Base-by-base conservation (phyloP, 139 green algal genomes). In the Chlorella vulgaris region DNA sequence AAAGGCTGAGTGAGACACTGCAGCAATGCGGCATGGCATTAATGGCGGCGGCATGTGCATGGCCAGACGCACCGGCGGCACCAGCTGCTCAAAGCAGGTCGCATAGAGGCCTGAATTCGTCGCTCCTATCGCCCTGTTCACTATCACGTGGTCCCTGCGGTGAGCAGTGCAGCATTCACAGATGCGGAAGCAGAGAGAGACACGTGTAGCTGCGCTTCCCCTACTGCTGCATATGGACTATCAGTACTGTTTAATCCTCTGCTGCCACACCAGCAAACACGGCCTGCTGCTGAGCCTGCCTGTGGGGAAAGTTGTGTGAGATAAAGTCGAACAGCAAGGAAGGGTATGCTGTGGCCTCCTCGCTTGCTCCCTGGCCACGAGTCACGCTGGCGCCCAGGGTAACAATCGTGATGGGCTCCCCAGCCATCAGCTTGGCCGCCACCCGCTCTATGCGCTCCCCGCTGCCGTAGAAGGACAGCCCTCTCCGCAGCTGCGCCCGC, bases 31-130 rank as follows among this genome's bases (percentile, higher is more conserved):
- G 4, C 21, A 7, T 6, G 7, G 3, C 31, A 50, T 28, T 3
- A 29, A 26, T 35, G 29, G 8, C 31, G 6, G 38, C 33, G n/a
- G n/a, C n/a, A n/a, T n/a, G n/a, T n/a, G n/a, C n/a, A n/a, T n/a
- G n/a, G n/a, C n/a, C n/a, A n/a, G n/a, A 31, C 66, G 38, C 66
- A 77, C 70, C 70, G 70, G 47, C 31, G 70, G 70, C 26, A 77
- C 21, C n/a, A 77, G 18, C 0, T n/a, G n/a, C 31, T 77, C 70
- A 4, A 47, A 31, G 29, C 70, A 77, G 1, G 29, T 22, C 6
- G 47, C 22, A 26, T 47, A 77, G 4, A 63, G 63, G 31, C 70
- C 70, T 29, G n/a, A 43, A 33, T 18, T 77, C 31, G 70, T 65
- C 29, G 29, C 70, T 1, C 47, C 51, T 10, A 77, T 77, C 19